Base-by-base conservation (phyloP, 1,139 yeast genomes). In the Candida tetrigidarum region DNA sequence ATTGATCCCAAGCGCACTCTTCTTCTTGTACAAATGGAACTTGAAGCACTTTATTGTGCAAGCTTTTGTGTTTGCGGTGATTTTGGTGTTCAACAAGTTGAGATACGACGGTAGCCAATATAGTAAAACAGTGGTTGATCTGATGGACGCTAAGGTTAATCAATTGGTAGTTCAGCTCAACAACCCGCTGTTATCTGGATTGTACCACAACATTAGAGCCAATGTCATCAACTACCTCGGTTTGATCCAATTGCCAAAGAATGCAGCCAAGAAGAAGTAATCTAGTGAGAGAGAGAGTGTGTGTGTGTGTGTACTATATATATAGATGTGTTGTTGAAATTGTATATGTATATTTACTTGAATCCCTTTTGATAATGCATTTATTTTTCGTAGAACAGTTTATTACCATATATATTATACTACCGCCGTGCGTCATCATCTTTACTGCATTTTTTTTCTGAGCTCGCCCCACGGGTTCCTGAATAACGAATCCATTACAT, bases 41-140 rank as follows among this genome's bases (percentile, higher is more conserved):
- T n/a, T 55, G 28, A 32, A 52, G 29, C 38, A 57, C 46, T 32
- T 55, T 45, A 42, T 66, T 5, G 44, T 47, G 11, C 48, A 51
- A 44, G 43, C 67, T 0, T 32, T 63, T 9, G 58, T 64, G 2
- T 63, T 68, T 33, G 57, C 50, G 0, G 48, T 65, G 2, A 63
- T 76, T 18, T 61, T 73, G 28, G 67, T 66, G 3, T 79, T 79
- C 51, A 61, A 73, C 52, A 77, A 75, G 51, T 63, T 78, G 45
- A 67, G 83, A 53, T 77, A 57, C 54, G 70, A 69, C 48, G 63
- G 66, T 27, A 76, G 69, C 48, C 67, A 64, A 46, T 74, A 68
- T 53, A 74, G 81, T 25, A 67, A 69, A 47, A 57, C 64, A 5
- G 66, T 76, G 8, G 61, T 78, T 18, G 53, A 59, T 9, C 67